Percentiles rank a stretch among this genome's conserved stretches.
These are phyloP conservation scores for Flaveria trinervia DNA, from an alignment of 129 eudicot genomes.

Conservation along the genomic window DNA sequence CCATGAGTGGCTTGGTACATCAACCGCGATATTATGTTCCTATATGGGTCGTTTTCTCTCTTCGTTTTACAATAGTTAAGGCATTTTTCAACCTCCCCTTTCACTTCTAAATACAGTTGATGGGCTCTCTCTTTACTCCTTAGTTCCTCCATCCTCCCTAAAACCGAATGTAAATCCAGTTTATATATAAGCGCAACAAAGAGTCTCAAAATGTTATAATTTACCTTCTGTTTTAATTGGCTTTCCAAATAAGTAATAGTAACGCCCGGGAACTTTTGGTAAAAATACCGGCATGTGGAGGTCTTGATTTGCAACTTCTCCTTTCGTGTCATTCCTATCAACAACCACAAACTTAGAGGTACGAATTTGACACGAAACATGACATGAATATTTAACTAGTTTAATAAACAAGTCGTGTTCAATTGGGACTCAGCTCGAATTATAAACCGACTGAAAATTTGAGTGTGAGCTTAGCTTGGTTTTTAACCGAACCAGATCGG, in stretches of 20 bases:
- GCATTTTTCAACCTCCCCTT: slow-evolving; percentile 56
- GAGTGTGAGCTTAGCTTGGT: no score
- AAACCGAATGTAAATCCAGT: neutral
- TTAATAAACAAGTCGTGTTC: no score
- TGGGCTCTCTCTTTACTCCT: slow-evolving; percentile 52
- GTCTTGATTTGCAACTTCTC: slow-evolving; percentile 66
- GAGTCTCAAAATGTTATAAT: neutral
- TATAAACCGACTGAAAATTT: no score
- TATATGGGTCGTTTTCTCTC: slow-evolving; percentile 62
- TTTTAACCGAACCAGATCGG: no score
- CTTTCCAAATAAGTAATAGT: slow-evolving; percentile 60
- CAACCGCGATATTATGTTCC: slow-evolving; percentile 52
- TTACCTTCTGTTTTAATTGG: slow-evolving; percentile 63
- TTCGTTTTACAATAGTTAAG: slow-evolving; percentile 53
- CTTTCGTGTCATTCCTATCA: slow-evolving; percentile 40
- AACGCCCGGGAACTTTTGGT: slow-evolving; percentile 69
- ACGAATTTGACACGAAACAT: no score
- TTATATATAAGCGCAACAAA: neutral
- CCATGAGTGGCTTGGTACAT: slow-evolving; percentile 56
- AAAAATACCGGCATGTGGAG: slow-evolving; percentile 47
- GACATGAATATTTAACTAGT: no score
- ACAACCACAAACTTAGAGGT: slow-evolving; percentile 3
- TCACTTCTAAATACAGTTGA: slow-evolving; percentile 54
- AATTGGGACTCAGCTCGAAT: no score
- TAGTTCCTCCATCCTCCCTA: slow-evolving; percentile 58